Percentiles rank a stretch among this genome's conserved stretches.
Evolutionary conservation across 2,329 filamentous ascomycete genomes (phyloP).

Genomic region (Aspergillus sp.): DNA sequence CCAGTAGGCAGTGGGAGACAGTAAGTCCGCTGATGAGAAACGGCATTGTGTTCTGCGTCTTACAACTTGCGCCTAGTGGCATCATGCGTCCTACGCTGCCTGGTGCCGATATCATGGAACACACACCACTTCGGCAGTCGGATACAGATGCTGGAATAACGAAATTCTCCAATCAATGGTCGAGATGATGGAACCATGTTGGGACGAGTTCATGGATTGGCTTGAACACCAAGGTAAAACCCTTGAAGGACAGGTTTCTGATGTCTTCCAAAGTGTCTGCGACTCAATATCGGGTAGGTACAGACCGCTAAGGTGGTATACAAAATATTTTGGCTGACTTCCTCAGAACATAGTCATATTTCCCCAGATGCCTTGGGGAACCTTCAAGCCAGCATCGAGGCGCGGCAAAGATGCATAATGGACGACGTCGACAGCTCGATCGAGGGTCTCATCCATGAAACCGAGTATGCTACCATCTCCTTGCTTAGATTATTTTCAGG

Average conservation of each 20-base stretch:
- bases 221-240: not conserved
- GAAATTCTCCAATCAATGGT: constrained; percentile 8
- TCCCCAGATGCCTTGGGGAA: constrained; percentile 2
- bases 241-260: not conserved
- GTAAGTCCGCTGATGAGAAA: constrained; percentile 6
- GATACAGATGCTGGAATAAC: constrained; percentile 14
- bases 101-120: constrained; percentile 16
- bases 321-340: not conserved
- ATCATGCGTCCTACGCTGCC: constrained; percentile 11
- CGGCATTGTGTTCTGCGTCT: not conserved
- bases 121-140: not conserved
- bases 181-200: not conserved
- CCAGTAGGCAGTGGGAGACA: constrained; percentile 7
- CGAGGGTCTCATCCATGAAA: not conserved
- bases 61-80: constrained; percentile 3
- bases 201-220: not conserved
- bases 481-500: not conserved
- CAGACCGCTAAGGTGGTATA: not conserved
- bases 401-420: constrained; percentile 3
- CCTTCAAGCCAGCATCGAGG: not conserved
- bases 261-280: not conserved
- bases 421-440: not conserved
- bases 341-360: not conserved
- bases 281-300: not conserved
- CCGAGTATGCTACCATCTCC: not conserved